A percentile compares a stretch with the other conserved stretches of the same genome.
Evolutionary conservation across 352 stramenopile genomes (phyloP).

Genomic region (Aphanomyces invadans): DNA sequence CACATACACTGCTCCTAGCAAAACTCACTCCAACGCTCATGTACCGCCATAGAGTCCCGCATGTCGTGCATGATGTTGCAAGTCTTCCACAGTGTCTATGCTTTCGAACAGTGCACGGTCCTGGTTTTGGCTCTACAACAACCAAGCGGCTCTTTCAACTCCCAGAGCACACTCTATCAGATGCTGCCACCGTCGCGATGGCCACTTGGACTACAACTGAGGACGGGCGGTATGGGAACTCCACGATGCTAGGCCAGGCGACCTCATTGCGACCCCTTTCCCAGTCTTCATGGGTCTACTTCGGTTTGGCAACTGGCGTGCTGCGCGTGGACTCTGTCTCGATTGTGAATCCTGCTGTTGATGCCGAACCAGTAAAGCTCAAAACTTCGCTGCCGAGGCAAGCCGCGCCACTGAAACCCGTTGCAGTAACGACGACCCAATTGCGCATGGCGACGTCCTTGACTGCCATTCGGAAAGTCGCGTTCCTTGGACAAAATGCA

Average conservation of each 20-base stretch:
- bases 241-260: neutral
- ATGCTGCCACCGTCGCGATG: neutral
- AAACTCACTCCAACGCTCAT: neutral
- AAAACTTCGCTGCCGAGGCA: neutral
- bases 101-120: neutral
- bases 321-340: neutral
- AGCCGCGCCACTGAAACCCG: neutral
- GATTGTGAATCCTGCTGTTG: neutral
- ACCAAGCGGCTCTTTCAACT: neutral
- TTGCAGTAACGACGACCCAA: neutral
- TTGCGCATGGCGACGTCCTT: neutral
- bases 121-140: neutral
- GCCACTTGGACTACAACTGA: neutral
- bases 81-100: neutral
- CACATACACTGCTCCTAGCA: neutral
- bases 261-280: neutral
- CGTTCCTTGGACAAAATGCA: neutral
- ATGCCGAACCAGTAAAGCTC: neutral
- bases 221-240: neutral
- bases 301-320: neutral
- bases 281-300: neutral
- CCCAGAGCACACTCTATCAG: neutral
- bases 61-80: neutral
- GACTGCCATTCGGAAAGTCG: neutral
- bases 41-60: neutral